Conservation (phyloP, 768 basidiomycete species). For the Symmetrospora coprosmae region DNA sequence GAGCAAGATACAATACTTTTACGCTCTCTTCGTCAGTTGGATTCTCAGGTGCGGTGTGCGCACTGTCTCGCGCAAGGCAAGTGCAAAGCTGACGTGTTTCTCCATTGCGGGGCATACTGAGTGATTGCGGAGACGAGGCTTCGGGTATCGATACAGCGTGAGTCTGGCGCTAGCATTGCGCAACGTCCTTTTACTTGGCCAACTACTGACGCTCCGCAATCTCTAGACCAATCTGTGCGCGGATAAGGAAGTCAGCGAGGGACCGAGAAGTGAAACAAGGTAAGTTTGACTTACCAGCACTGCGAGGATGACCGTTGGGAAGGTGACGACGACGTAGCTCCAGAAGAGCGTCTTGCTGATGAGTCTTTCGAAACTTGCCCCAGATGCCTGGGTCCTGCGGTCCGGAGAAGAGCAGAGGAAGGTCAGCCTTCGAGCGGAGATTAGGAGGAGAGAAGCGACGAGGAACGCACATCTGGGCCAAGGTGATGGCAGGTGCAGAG, state of each 20-base stretch:
- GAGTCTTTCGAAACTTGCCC: conserved; percentile 79
- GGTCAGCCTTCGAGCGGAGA: neutral
- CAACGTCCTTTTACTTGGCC: no score
- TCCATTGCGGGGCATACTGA: no score
- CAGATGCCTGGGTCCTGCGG: conserved; percentile 65
- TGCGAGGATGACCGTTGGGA: conserved; percentile 1
- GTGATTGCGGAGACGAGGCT: no score
- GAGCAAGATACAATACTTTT: no score
- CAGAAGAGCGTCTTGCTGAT: conserved; percentile 67
- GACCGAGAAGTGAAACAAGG: no score
- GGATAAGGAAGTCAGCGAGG: neutral
- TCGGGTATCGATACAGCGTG: no score
- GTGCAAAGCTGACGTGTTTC: no score
- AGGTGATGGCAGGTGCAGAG: conserved; percentile 32
- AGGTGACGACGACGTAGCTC: conserved; percentile 17
- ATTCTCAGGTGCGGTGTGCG: no score
- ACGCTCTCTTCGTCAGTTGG: no score
- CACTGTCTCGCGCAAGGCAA: no score
- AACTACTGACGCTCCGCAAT: neutral
- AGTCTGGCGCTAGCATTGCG: no score
- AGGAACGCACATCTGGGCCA: conserved; percentile 26
- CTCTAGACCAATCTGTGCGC: neutral
- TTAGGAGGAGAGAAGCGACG: neutral
- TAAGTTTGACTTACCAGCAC: no score
- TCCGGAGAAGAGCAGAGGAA: conserved; percentile 38